Evolutionary conservation across 73 alveolate species (phyloP), one percentile per base, ranked within the genome.

Genomic region (Paramecium tetraurelia): DNA sequence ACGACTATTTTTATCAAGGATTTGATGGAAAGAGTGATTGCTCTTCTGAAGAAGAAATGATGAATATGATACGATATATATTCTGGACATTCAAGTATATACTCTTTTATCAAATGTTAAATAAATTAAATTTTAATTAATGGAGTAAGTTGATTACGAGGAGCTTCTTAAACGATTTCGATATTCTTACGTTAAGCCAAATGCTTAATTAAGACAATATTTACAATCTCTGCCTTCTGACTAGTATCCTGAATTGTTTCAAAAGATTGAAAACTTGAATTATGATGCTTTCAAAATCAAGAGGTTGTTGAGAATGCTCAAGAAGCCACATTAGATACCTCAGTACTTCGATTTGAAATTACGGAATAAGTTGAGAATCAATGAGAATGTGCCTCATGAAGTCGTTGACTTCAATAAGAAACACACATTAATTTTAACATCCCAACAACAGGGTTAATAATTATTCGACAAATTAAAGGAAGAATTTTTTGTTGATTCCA

Each of bases 181-280:
- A 80, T 80, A 80, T 63, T 80, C 90, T 44, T 80, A 80, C 40
- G 48, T 46, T 24, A 80, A 80, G 57, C 90, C 90, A 21, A 21
- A 40, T 33, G 57, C 71, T 24, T 29, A 80, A 48, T 44, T 80
- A 35, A 35, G 41, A 35, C 24, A 80, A 41, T 35, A 38, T n/a
- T 43, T 80, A 44, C 20, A 40, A 72, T 20, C 57, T 29, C 59
- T 72, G 11, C 59, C 86, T 72, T 29, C 33, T 36, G 86, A 72
- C 59, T 22, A 36, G 38, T 72, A 72, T 38, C 86, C 86, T 10
- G 59, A 36, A 4, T 21, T 72, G 14, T 36, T 72, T 40, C 6
- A 43, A 20, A 31, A 8, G 8, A 46, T 80, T 24, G 75, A 80
- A 53, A 53, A 53, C 69, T 53, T 53, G 5, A 22, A 46, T 12